Percentiles rank a stretch among this genome's conserved stretches.
phyloP scores from a whole-genome alignment of 352 stramenopile species.

The Phytophthora pisi region DNA sequence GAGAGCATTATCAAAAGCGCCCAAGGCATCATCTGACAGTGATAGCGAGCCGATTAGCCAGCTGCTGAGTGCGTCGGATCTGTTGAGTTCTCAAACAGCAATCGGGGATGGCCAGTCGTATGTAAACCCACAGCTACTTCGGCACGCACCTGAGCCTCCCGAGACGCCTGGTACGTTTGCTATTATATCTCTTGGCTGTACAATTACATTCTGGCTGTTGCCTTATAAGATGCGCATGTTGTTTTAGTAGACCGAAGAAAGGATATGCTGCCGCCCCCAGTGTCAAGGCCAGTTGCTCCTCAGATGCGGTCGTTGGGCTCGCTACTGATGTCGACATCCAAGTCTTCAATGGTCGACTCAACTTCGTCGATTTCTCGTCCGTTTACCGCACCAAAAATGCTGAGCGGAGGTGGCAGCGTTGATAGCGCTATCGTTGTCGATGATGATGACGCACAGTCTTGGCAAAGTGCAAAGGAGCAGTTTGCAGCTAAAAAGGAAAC shows the following conservation, averaged over 20 bases:
- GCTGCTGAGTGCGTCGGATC: slow-evolving; percentile 11
- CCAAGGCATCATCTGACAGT: slow-evolving; percentile 21
- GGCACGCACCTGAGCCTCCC: slow-evolving; percentile 12
- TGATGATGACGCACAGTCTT: slow-evolving; percentile 32
- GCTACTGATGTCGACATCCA: slow-evolving; percentile 58
- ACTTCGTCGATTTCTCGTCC: slow-evolving; percentile 74
- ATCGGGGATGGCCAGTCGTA: slow-evolving; percentile 87
- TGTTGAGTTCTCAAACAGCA: slow-evolving; percentile 34
- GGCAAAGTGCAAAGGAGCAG: slow-evolving; percentile 39
- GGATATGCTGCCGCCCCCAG: background rate
- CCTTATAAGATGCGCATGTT: background rate
- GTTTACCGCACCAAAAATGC: slow-evolving; percentile 47
- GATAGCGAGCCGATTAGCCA: slow-evolving; percentile 26
- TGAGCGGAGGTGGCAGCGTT: slow-evolving; percentile 6
- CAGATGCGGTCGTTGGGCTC: slow-evolving; percentile 58
- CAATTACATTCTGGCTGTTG: background rate
- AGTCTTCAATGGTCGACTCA: slow-evolving; percentile 61
- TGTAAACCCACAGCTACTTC: slow-evolving; percentile 73
- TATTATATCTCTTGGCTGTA: background rate
- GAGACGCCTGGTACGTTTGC: slow-evolving; percentile 29
- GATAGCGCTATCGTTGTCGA: slow-evolving; percentile 25
- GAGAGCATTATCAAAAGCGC: slow-evolving; percentile 22
- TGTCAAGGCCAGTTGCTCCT: slow-evolving; percentile 17
- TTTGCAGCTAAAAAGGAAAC: slow-evolving; percentile 30
- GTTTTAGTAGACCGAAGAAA: slow-evolving; percentile 16